Conservation (phyloP, 441 rosid genomes). For the Bocquillonia castaneifolia region DNA sequence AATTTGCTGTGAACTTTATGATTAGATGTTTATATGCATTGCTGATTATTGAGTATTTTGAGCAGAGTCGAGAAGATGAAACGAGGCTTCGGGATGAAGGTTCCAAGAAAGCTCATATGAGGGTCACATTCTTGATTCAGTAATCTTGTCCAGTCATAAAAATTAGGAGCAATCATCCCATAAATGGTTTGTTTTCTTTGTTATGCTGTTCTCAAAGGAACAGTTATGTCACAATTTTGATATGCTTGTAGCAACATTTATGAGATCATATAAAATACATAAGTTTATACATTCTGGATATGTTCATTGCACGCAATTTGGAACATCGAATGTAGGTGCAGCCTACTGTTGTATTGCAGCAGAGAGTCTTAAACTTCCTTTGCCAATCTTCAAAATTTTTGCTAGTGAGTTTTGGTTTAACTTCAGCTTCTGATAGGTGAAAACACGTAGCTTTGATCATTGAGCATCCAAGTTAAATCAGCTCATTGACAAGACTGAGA, state of each 20-base stretch:
- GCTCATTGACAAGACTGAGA: not conserved
- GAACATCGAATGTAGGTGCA: no score
- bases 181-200: not conserved
- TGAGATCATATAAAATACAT: not conserved
- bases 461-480: no score
- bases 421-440: not conserved
- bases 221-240: not conserved
- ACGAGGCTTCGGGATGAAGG: conserved; percentile 88
- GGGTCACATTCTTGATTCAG: not conserved
- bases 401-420: not conserved
- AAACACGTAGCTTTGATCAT: no score
- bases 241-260: not conserved
- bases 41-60: conserved; percentile 21
- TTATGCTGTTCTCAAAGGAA: not conserved
- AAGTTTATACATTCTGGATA: not conserved
- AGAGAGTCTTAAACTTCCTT: no score
- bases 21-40: not conserved
- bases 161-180: not conserved
- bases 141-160: not conserved
- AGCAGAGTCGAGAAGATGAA: conserved; percentile 64
- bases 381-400: no score
- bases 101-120: conserved; percentile 30
- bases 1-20: not conserved
- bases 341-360: not conserved
- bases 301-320: not conserved